Percentiles rank a stretch among this genome's conserved stretches.
These are phyloP conservation scores for Candida tallmaniae DNA, from an alignment of 805 yeast genomes.

Conservation along the genomic window DNA sequence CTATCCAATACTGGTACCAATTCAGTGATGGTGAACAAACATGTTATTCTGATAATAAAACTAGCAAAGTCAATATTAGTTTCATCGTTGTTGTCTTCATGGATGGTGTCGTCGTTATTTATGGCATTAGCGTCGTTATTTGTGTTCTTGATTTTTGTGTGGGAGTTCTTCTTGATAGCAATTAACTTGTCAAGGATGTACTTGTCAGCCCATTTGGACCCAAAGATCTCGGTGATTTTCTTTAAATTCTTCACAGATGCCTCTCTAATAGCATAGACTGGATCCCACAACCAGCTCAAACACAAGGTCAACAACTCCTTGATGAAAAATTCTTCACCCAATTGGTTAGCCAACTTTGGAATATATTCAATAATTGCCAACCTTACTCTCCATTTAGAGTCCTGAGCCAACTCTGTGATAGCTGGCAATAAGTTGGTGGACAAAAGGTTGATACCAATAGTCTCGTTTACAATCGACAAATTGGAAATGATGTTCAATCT, in stretches of 20 bases:
- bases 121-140: slow-evolving; percentile 11
- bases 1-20: slow-evolving; percentile 67
- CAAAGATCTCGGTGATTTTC: slow-evolving; percentile 80
- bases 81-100: slow-evolving; percentile 16
- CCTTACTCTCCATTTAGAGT: slow-evolving; percentile 96
- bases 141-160: slow-evolving; percentile 9
- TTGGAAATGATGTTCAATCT: slow-evolving; percentile 90
- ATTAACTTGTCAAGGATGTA: slow-evolving; percentile 79
- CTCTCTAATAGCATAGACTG: slow-evolving; percentile 91
- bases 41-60: slow-evolving; percentile 88
- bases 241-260: slow-evolving; percentile 88
- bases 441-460: slow-evolving; percentile 84
- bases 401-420: slow-evolving; percentile 91
- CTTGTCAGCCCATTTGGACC: slow-evolving; percentile 86
- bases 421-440: slow-evolving; percentile 92
- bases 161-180: slow-evolving; percentile 17
- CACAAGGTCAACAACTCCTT: slow-evolving; percentile 87
- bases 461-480: slow-evolving; percentile 86
- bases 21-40: slow-evolving; percentile 82
- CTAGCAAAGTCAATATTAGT: slow-evolving; percentile 50
- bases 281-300: slow-evolving; percentile 98
- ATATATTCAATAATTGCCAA: slow-evolving; percentile 95
- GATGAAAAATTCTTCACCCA: slow-evolving; percentile 90
- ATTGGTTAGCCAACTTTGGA: slow-evolving; percentile 89
- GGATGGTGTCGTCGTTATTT: slow-evolving; percentile 15